Percentiles rank a stretch among this genome's conserved stretches.
Conservation (phyloP, 2,329 filamentous ascomycete species). For the Lasiodiplodia theobromae region DNA sequence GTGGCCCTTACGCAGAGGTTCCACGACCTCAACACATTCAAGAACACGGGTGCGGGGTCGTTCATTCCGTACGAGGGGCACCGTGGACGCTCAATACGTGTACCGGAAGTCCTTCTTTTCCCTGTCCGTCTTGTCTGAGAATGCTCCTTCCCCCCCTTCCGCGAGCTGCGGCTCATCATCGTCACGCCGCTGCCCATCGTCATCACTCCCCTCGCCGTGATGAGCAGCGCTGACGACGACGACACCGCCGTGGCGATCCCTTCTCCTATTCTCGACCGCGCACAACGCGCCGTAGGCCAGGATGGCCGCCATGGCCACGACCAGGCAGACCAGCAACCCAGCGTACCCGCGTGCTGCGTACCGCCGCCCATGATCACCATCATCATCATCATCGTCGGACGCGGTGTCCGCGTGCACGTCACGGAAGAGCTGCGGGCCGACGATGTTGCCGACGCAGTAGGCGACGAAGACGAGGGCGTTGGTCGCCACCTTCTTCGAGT, state of each 20-base stretch:
- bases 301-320: conserved; percentile 32
- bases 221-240: too few species aligned
- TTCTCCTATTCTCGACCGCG: conserved; percentile 31
- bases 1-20: not conserved
- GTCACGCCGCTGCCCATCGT: too few species aligned
- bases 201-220: too few species aligned
- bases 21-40: not conserved
- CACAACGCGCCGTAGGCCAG: conserved; percentile 30
- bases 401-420: too few species aligned
- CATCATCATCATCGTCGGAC: too few species aligned
- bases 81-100: not conserved
- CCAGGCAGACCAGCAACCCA: conserved; percentile 30
- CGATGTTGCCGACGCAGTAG: conserved; percentile 51
- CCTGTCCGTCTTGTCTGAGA: conserved; percentile 31
- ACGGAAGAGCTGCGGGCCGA: conserved; percentile 52
- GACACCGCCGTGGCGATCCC: conserved; percentile 19
- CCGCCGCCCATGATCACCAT: conserved; percentile 43
- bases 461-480: conserved; percentile 50
- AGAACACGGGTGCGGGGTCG: too few species aligned
- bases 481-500: conserved; percentile 51
- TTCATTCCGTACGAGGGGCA: too few species aligned
- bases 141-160: conserved; percentile 20
- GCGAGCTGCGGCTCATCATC: not conserved
- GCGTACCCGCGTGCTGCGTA: conserved; percentile 43
- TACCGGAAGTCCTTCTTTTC: conserved; percentile 33